phyloP scores from a whole-genome alignment of 2,329 filamentous ascomycete species.

The Epichloe festucae region DNA sequence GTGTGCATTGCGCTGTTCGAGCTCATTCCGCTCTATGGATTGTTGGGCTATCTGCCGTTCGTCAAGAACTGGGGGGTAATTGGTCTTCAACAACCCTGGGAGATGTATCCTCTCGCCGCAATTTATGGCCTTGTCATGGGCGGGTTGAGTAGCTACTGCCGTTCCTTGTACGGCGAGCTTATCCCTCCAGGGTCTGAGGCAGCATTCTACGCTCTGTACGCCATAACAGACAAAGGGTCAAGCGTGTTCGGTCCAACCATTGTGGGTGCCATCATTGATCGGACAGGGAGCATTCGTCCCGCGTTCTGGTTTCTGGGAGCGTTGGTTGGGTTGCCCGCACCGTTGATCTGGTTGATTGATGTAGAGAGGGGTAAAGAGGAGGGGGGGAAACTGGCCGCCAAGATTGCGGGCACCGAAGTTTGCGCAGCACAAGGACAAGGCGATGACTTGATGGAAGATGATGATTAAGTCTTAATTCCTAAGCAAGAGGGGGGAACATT shows the following conservation, averaged over 20 bases:
- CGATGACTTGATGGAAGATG: slow-evolving; percentile 6
- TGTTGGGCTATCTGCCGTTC: slow-evolving; percentile 76
- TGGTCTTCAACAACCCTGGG: slow-evolving; percentile 87
- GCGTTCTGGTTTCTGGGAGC: slow-evolving; percentile 87
- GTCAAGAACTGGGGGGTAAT: slow-evolving; percentile 61
- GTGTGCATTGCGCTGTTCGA: slow-evolving; percentile 87
- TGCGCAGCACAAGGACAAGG: slow-evolving; percentile 9
- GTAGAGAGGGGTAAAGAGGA: slow-evolving; percentile 66
- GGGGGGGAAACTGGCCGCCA: slow-evolving; percentile 48
- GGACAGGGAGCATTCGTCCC: slow-evolving; percentile 63
- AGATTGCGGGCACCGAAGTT: slow-evolving; percentile 40
- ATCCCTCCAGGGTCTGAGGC: slow-evolving; percentile 92
- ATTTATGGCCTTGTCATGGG: slow-evolving; percentile 90
- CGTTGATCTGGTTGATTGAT: slow-evolving; percentile 73
- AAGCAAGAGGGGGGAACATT: not conserved
- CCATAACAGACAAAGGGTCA: slow-evolving; percentile 93
- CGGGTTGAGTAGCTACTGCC: slow-evolving; percentile 84
- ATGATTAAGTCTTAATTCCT: slow-evolving; percentile 9
- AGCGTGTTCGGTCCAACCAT: slow-evolving; percentile 90
- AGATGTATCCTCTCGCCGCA: slow-evolving; percentile 87
- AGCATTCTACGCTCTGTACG: slow-evolving; percentile 91
- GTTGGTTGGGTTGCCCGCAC: slow-evolving; percentile 73
- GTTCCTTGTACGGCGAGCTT: slow-evolving; percentile 82
- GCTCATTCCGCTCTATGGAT: slow-evolving; percentile 80
- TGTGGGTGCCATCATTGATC: slow-evolving; percentile 84